Evolutionary conservation across 2,329 filamentous ascomycete species (phyloP).

Genomic region (Botrytis byssoidea): DNA sequence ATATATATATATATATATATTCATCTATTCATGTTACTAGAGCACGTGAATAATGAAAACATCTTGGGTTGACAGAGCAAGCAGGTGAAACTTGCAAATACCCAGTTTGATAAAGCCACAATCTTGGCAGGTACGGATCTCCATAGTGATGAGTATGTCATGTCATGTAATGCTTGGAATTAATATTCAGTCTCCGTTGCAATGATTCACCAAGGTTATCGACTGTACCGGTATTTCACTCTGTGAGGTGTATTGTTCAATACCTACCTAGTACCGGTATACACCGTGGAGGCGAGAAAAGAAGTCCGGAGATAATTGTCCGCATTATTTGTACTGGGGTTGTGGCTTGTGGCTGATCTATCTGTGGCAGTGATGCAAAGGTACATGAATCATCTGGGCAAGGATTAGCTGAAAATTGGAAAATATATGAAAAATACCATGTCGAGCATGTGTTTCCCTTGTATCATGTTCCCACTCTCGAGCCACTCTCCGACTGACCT

Average conservation of each 20-base stretch:
- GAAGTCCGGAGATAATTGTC: neutral
- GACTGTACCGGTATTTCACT: neutral
- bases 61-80: neutral
- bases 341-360: neutral
- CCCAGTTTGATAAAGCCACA: neutral
- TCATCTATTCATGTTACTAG: neutral
- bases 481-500: neutral
- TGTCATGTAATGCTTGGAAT: neutral
- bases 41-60: neutral
- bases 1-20: neutral
- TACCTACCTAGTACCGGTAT: too few species aligned
- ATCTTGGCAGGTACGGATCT: slow-evolving; percentile 1
- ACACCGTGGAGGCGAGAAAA: neutral
- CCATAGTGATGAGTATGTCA: neutral
- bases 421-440: neutral
- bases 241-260: too few species aligned
- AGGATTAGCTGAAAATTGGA: neutral
- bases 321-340: neutral
- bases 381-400: neutral
- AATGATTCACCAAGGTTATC: neutral
- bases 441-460: neutral
- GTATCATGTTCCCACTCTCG: neutral
- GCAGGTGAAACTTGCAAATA: neutral
- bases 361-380: neutral
- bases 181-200: neutral